Base-by-base conservation (phyloP, 23 red algal species). In the Gracilaria domingensis region DNA sequence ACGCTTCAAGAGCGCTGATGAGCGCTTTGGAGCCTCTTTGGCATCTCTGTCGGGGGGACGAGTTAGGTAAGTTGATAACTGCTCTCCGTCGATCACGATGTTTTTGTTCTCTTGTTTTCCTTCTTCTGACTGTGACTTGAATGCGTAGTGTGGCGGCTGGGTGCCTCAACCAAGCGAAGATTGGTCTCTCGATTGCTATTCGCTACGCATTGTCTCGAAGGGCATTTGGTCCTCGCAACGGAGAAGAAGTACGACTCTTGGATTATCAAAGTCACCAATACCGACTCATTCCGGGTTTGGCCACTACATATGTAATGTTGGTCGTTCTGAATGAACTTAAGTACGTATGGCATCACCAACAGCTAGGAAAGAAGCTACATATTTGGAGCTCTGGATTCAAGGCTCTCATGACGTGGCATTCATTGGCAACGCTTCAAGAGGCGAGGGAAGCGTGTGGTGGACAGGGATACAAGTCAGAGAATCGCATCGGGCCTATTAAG, bases 371-470 rank as follows among this genome's bases (percentile, higher is more conserved):
- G 75, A 81, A 95, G 24, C 84, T 96, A 20, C 97, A 99, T 82
- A 56, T 96, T 20, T 88, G 81, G 94, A 99, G 94, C 57, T 94
- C 94, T 17, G 97, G 94, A 3, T 93, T 99, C 51, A 99, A 99
- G 85, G 88, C 94, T 23, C 33, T 95, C 0, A 88, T 89, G 39
- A 94, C 97, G 16, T 99, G 97, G 97, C 86, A 91, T 42, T 82
- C 88, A 33, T 29, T 82, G 13, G 73, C 80, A 17, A 93, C 92
- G 1, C 85, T 99, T 40, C 97, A 99, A 71, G 93, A 94, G 51
- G 86, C 87, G 30, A 78, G 97, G 28, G 97, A 99, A 88, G 89
- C 94, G 24, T 99, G 97, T 80, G 97, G 97, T 35, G 97, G 97
- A n/a, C 88, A 94, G 73, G 97, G 97, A 11, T 96, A 95, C 56